Evolutionary conservation across 768 basidiomycete genomes (phyloP), one percentile per base, ranked within the genome.

Genomic region (Stropharia rugosoannulata): DNA sequence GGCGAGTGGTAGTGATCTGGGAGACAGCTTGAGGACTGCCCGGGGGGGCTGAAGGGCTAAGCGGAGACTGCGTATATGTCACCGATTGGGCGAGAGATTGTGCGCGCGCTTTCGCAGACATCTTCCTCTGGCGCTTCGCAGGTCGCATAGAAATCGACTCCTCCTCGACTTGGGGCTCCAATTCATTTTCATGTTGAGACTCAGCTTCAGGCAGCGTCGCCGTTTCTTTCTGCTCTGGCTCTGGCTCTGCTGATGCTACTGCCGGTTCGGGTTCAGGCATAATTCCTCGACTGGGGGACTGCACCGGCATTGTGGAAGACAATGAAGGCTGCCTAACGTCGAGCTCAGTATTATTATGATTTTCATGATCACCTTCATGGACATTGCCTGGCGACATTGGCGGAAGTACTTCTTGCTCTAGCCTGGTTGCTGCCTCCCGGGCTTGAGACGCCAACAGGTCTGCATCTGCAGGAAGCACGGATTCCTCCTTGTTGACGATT

Each of bases 101-200:
- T 27, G 46, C 54, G 22, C 45, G 44, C 38, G 22, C 27, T 16
- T 55, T 48, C 13, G 27, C 11, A 8, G 36, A n/a, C 37, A 27
- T 13, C 39, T 55, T 55, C 46, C 38, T 55, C 25, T 47, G 54
- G 18, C 54, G 54, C 39, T 55, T 55, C 3, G 32, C 25, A 4
- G 54, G 55, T 19, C 43, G 48, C 5, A 22, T 12, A 10, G 55
- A 50, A 36, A 56, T 50, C n/a, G 48, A 43, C 46, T 43, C 67
- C 59, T 45, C 53, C 38, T 50, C 46, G 57, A 22, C 62, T 60
- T n/a, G 64, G 25, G 12, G 49, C 52, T 43, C 49, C 4, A 41
- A 7, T 3, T 15, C 38, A 40, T n/a, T 11, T 49, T 48, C 36
- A 15, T n/a, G 44, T 15, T 29, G 45, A 41, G 29, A 45, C 12